Percentiles rank a stretch among this genome's conserved stretches.
Conservation (phyloP, 129 eudicot genomes). For the Pseudognaphalium luteoalbum region DNA sequence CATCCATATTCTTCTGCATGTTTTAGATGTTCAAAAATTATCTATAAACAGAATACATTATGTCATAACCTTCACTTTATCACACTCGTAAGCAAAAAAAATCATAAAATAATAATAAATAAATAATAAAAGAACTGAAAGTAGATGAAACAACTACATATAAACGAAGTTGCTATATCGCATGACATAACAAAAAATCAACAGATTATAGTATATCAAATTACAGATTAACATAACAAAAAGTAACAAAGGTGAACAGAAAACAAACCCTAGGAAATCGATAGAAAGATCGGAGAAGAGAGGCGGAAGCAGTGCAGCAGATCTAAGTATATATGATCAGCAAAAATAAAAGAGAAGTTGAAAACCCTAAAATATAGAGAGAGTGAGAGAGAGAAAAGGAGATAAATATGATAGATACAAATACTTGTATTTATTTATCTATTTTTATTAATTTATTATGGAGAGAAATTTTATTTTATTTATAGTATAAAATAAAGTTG, state of each 20-base stretch:
- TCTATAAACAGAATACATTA: slow-evolving; percentile 19
- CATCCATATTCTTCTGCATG: slow-evolving; percentile 15
- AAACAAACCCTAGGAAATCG: slow-evolving; percentile 21
- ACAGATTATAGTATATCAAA: slow-evolving; percentile 1
- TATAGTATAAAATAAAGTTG: too few species aligned
- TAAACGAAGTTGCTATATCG: not conserved
- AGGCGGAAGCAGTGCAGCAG: slow-evolving; percentile 21
- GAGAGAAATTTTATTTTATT: not conserved
- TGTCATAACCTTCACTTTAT: slow-evolving; percentile 7
- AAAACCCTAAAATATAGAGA: slow-evolving; percentile 35
- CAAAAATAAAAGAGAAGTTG: slow-evolving; percentile 10
- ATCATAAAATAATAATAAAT: not conserved
- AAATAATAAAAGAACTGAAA: not conserved
- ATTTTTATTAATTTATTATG: not conserved
- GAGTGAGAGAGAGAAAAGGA: slow-evolving; percentile 28
- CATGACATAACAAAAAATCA: not conserved
- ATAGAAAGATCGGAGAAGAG: slow-evolving; percentile 18
- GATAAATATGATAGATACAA: slow-evolving; percentile 8
- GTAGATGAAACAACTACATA: not conserved
- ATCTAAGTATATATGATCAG: slow-evolving; percentile 28
- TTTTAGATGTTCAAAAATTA: not conserved
- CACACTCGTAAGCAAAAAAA: slow-evolving; percentile 21
- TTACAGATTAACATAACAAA: not conserved
- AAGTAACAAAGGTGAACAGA: slow-evolving; percentile 7
- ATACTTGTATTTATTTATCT: not conserved